Conservation (phyloP, 169 alveolate species). For the Cryptosporidium muris region DNA sequence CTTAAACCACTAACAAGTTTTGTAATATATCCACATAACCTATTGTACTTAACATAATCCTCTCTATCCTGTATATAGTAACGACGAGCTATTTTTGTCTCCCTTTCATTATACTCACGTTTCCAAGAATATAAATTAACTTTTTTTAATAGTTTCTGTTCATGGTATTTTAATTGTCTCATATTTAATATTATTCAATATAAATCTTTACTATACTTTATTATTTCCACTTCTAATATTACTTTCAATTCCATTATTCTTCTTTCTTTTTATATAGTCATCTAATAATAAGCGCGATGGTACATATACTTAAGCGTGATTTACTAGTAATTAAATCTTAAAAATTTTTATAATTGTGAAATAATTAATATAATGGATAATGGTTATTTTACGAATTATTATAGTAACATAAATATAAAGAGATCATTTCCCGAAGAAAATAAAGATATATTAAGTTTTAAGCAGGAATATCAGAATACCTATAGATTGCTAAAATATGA, state of each 20-base stretch:
- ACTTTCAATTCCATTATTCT: neutral
- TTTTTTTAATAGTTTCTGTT: conserved; percentile 94
- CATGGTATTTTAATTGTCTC: conserved; percentile 98
- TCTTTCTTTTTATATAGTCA: neutral
- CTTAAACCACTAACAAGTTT: conserved; percentile 90
- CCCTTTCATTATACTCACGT: conserved; percentile 89
- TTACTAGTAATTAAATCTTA: no score
- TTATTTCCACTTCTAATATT: neutral
- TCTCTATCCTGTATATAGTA: conserved; percentile 96
- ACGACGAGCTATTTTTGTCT: conserved; percentile 90
- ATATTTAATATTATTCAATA: conserved; percentile 73
- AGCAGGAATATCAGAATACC: neutral
- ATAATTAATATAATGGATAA: no score
- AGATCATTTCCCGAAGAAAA: conserved; percentile 25
- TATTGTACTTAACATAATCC: conserved; percentile 95
- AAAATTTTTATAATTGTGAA: no score
- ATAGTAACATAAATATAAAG: conserved; percentile 9
- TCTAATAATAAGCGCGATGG: neutral
- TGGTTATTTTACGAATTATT: neutral
- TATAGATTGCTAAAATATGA: conserved; percentile 1
- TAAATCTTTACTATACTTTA: neutral
- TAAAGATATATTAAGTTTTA: neutral
- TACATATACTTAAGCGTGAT: no score
- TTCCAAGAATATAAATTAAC: conserved; percentile 96
- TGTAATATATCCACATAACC: conserved; percentile 92